These are phyloP conservation scores for Solanum acaule DNA, from an alignment of 257 asterid genomes.

Conservation along the genomic window DNA sequence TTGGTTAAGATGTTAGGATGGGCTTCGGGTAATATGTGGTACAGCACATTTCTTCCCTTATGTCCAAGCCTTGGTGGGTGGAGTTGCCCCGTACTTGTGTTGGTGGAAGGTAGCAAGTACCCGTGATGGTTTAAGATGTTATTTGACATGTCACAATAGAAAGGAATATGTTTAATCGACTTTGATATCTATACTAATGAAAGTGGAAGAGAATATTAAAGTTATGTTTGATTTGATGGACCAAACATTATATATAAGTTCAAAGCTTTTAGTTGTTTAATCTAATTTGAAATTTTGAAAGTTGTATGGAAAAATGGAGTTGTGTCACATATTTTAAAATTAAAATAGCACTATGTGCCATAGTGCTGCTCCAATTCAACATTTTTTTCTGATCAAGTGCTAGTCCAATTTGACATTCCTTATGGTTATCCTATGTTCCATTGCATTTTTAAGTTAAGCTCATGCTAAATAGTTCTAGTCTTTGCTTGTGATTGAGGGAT, in stretches of 20 bases:
- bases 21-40: background rate
- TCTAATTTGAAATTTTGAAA: background rate
- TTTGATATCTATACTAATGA: background rate
- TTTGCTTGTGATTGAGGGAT: background rate
- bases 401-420: background rate
- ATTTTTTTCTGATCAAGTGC: background rate
- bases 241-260: background rate
- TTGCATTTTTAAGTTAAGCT: background rate
- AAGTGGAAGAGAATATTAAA: background rate
- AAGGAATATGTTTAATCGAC: background rate
- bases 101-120: background rate
- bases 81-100: background rate
- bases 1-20: background rate
- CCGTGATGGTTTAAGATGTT: background rate
- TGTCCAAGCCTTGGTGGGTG: background rate
- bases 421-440: background rate
- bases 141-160: background rate
- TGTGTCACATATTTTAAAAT: background rate
- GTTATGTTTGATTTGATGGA: background rate
- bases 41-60: background rate
- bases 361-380: background rate
- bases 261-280: background rate
- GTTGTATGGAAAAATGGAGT: background rate
- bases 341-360: background rate
- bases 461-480: background rate